Conservation (phyloP, 2,329 filamentous ascomycete species). For the Sarocladium brachiariae region DNA sequence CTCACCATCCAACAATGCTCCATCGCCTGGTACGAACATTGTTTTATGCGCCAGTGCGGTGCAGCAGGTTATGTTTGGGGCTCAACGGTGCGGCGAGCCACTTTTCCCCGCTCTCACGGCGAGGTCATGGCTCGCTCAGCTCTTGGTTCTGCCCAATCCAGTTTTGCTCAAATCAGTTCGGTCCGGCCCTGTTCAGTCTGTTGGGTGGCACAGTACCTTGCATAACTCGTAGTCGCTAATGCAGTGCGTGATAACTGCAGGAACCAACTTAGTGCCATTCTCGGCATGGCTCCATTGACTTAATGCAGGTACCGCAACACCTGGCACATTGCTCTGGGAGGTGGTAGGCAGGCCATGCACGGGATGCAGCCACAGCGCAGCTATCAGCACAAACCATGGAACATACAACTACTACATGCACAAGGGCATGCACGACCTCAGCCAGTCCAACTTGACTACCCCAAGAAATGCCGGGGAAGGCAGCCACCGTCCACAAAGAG, state of each 20-base stretch:
- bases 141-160: too few relatives aligned
- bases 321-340: not conserved
- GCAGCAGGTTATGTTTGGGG: conserved; percentile 6
- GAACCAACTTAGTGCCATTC: conserved; percentile 3
- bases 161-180: too few relatives aligned
- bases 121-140: too few relatives aligned
- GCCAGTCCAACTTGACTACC: too few relatives aligned
- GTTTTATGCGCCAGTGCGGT: conserved; percentile 5
- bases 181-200: not conserved
- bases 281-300: not conserved
- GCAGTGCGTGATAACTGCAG: not conserved
- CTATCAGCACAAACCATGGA: not conserved
- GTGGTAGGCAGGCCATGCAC: not conserved
- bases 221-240: conserved; percentile 7
- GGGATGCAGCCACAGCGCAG: not conserved
- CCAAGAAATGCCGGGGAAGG: too few relatives aligned
- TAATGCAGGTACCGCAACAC: conserved; percentile 7
- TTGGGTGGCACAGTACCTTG: not conserved
- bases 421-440: too few relatives aligned
- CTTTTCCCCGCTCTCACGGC: too few relatives aligned
- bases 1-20: not conserved
- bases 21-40: conserved; percentile 1
- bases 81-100: conserved; percentile 7
- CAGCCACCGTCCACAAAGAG: too few relatives aligned
- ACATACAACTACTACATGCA: too few relatives aligned